These are phyloP conservation scores for Backusella westeae DNA, from an alignment of 192 early-diverging fungal genomes.

Conservation along the genomic window DNA sequence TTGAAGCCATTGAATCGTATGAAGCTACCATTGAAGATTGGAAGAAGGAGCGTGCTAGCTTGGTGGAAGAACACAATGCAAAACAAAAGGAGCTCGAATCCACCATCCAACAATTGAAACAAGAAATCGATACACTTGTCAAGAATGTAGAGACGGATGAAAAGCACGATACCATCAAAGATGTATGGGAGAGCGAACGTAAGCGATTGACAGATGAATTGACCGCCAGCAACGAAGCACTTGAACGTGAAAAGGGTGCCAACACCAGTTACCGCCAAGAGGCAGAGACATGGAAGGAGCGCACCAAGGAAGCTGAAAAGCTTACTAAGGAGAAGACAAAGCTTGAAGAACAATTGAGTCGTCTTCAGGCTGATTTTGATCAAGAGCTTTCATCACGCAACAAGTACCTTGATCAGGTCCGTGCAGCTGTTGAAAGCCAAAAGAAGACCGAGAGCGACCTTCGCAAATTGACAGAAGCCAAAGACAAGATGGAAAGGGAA, in stretches of 20 bases:
- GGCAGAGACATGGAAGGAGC: constrained; percentile 39
- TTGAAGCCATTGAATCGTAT: constrained; percentile 47
- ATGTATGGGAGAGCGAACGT: constrained; percentile 50
- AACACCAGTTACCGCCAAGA: constrained; percentile 30
- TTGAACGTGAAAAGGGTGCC: constrained; percentile 29
- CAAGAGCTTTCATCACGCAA: constrained; percentile 17
- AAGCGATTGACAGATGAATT: constrained; percentile 43
- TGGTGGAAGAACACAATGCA: constrained; percentile 21
- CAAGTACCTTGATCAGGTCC: constrained; percentile 26
- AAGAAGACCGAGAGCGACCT: constrained; percentile 33
- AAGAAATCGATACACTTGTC: constrained; percentile 47
- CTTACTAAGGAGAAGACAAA: constrained; percentile 38
- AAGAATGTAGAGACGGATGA: constrained; percentile 34
- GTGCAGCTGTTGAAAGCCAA: constrained; percentile 21
- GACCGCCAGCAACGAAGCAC: constrained; percentile 18
- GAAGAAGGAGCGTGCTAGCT: constrained; percentile 35
- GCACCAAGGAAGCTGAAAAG: constrained; percentile 41
- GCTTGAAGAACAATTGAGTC: constrained; percentile 36
- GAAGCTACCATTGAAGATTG: constrained; percentile 41
- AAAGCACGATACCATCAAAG: constrained; percentile 49
- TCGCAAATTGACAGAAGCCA: constrained; percentile 13
- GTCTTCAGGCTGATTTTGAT: constrained; percentile 33
- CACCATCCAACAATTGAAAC: constrained; percentile 43
- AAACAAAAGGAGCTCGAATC: constrained; percentile 35
- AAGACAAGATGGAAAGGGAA: constrained; percentile 33